These are phyloP conservation scores for Phytophthora chlamydospora DNA, from an alignment of 352 stramenopile genomes.

Conservation along the genomic window DNA sequence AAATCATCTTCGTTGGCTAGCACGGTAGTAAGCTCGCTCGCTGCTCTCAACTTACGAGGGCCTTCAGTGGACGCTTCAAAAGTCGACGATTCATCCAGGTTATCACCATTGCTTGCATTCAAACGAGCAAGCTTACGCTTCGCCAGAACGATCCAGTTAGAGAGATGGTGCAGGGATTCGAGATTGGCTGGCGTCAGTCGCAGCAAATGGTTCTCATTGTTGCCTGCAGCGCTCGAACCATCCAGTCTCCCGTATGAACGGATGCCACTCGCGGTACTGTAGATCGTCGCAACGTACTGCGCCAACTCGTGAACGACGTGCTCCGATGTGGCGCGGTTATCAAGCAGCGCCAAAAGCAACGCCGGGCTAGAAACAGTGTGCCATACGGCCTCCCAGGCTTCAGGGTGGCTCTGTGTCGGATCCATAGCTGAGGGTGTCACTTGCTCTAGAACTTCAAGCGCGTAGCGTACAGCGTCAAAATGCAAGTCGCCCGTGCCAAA, in stretches of 20 bases:
- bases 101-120: constrained; percentile 36
- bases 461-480: constrained; percentile 65
- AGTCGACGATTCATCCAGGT: neutral
- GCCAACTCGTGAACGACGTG: constrained; percentile 67
- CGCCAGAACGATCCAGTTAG: constrained; percentile 81
- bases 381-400: constrained; percentile 42
- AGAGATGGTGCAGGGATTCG: constrained; percentile 75
- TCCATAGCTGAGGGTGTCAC: constrained; percentile 37
- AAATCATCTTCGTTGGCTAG: constrained; percentile 45
- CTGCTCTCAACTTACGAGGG: constrained; percentile 30
- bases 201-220: constrained; percentile 29
- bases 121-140: constrained; percentile 75
- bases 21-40: constrained; percentile 57
- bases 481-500: constrained; percentile 54
- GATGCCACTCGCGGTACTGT: constrained; percentile 58
- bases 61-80: constrained; percentile 28
- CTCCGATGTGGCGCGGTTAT: constrained; percentile 40
- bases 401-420: constrained; percentile 34
- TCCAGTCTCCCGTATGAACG: constrained; percentile 50
- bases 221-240: constrained; percentile 14
- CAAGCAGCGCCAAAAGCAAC: constrained; percentile 69
- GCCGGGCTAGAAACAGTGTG: constrained; percentile 64
- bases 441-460: constrained; percentile 65
- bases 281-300: constrained; percentile 54
- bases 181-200: constrained; percentile 64